phyloP scores from a whole-genome alignment of 371 early-diverging fungal species.

The Gilbertella persicaria region DNA sequence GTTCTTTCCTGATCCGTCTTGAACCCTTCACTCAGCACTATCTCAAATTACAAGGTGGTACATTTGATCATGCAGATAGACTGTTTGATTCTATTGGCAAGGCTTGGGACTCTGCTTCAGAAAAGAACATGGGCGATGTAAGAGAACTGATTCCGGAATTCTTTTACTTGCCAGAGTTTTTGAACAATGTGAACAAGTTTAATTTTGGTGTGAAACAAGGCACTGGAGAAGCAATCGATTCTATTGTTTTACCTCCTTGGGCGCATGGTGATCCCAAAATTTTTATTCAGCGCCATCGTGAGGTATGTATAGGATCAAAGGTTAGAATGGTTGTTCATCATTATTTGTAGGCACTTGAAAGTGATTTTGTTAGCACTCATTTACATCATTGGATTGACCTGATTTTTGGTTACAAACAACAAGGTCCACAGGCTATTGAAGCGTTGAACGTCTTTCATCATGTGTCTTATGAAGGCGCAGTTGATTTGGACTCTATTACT shows the following conservation, averaged over 20 bases:
- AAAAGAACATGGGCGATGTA: conserved; percentile 81
- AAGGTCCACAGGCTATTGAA: conserved; percentile 78
- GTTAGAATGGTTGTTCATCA: neutral
- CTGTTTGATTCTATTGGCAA: conserved; percentile 68
- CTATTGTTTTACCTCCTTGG: conserved; percentile 84
- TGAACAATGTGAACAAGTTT: conserved; percentile 83
- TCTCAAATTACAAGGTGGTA: conserved; percentile 79
- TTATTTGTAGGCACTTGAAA: conserved; percentile 91
- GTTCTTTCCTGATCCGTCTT: conserved; percentile 81
- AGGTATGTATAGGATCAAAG: conserved; percentile 29
- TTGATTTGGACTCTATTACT: conserved; percentile 82
- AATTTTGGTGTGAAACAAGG: conserved; percentile 78
- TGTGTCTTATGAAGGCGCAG: conserved; percentile 90
- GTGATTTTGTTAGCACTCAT: conserved; percentile 83
- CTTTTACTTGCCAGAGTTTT: conserved; percentile 86
- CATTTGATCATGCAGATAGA: conserved; percentile 87
- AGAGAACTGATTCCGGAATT: conserved; percentile 90
- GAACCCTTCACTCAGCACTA: conserved; percentile 87
- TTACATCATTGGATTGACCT: conserved; percentile 92
- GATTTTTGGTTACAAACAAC: conserved; percentile 90
- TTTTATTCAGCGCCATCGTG: conserved; percentile 87
- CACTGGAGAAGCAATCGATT: conserved; percentile 74
- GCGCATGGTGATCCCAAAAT: conserved; percentile 82
- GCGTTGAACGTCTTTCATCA: conserved; percentile 90
- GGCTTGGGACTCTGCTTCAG: conserved; percentile 70